Evolutionary conservation across 2,329 filamentous ascomycete genomes (phyloP), one percentile per base, ranked within the genome.

Genomic region (Aaosphaeria arxii): DNA sequence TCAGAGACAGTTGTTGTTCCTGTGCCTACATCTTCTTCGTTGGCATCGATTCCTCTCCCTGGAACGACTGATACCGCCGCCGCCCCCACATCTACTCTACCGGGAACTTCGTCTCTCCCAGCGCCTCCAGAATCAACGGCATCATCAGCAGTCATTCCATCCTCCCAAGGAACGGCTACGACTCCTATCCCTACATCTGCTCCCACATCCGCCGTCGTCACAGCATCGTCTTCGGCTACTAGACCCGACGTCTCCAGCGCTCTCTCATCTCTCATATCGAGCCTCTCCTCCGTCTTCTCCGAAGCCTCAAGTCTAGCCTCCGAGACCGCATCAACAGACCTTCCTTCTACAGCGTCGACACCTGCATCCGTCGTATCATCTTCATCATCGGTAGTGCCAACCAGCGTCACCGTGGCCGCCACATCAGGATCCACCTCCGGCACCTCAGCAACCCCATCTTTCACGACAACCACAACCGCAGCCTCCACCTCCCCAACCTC

Each of bases 381-480:
- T 33, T 7, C 44, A 32, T 30, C 46, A 3, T 47, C 11, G 7
- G 47, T 50, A 1, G 42, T 40, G 11, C 24, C 46, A 13, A 45
- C 48, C 5, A 52, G 48, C 39, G 44, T 52, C 7, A 50, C 54
- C 3, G 50, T 46, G 24, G 49, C 40, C 28, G 47, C 52, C 5
- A 54, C 58, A 11, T 54, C 54, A 9, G 11, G 11, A 11, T 41
- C 39, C 11, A 28, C 36, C 7, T 11, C 7, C 43, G 44, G 52
- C 7, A 48, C 42, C 17, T 50, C 54, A 41, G 56, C 55, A 4
- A 50, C 51, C 28, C 58, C 55, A 4, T 49, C 49, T 2, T 38
- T 53, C 29, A 44, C 52, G 6, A 39, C 53, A n/a, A 29, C 48
- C 29, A 40, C 30, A 30, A 47, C 55, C 9, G 51, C 55, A 6